Evolutionary conservation across 495 filamentous ascomycete genomes (phyloP).

Genomic region (Jackrogersella minutella): DNA sequence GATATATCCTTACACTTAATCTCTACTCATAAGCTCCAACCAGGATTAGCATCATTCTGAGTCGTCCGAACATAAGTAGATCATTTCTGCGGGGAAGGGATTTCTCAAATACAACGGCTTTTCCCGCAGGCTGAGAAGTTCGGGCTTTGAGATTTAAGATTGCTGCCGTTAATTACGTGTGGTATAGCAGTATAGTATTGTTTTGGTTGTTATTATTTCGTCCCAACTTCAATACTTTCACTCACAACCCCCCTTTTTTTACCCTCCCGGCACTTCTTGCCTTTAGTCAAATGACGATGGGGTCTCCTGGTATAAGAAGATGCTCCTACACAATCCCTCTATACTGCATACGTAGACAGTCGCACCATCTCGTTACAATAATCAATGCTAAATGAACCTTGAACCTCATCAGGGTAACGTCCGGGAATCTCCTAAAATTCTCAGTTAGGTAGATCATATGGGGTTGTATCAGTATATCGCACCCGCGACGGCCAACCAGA

Average conservation of each 20-base stretch:
- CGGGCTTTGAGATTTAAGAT: slow-evolving; percentile 16
- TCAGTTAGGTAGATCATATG: slow-evolving; percentile 22
- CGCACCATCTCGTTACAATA: slow-evolving; percentile 10
- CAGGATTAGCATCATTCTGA: slow-evolving; percentile 32
- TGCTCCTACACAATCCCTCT: slow-evolving; percentile 2
- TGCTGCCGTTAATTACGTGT: slow-evolving; percentile 20
- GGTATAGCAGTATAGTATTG: no score
- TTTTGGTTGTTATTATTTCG: neutral
- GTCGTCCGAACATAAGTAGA: slow-evolving; percentile 25
- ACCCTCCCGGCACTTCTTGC: slow-evolving; percentile 12
- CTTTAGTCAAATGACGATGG: slow-evolving; percentile 13
- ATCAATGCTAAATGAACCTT: slow-evolving; percentile 20
- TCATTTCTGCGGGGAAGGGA: slow-evolving; percentile 37
- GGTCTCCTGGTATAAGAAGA: slow-evolving; percentile 22
- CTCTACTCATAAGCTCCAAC: slow-evolving; percentile 26
- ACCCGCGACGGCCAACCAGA: neutral
- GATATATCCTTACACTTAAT: slow-evolving; percentile 36
- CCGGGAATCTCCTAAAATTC: slow-evolving; percentile 29
- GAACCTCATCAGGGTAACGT: slow-evolving; percentile 28
- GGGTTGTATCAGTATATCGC: slow-evolving; percentile 27
- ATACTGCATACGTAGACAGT: slow-evolving; percentile 6
- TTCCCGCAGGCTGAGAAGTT: slow-evolving; percentile 18
- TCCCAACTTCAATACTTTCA: neutral
- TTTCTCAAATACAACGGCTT: slow-evolving; percentile 30
- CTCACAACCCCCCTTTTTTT: neutral